phyloP scores from a whole-genome alignment of 169 alveolate genomes.

The Cryptosporidium canis region DNA sequence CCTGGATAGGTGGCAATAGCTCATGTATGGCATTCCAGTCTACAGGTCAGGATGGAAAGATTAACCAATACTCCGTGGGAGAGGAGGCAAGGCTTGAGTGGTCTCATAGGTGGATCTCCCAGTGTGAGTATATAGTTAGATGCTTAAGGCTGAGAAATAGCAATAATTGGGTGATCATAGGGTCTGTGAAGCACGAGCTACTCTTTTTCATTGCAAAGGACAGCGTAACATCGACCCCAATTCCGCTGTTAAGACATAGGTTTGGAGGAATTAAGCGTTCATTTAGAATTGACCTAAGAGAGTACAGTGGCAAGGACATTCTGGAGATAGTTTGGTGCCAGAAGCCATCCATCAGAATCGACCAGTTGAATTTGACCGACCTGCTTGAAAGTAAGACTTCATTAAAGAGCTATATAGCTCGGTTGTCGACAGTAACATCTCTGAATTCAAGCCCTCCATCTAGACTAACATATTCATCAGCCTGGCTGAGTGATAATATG shows the following conservation, averaged over 20 bases:
- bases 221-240: slow-evolving; percentile 1
- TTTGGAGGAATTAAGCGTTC: slow-evolving; percentile 70
- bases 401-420: neutral
- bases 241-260: slow-evolving; percentile 16
- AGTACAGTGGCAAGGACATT: neutral
- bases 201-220: slow-evolving; percentile 14
- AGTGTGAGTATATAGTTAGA: slow-evolving; percentile 48
- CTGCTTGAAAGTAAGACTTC: neutral
- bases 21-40: neutral
- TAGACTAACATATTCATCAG: slow-evolving; percentile 16
- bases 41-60: slow-evolving; percentile 66
- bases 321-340: slow-evolving; percentile 47
- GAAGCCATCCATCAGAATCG: slow-evolving; percentile 41
- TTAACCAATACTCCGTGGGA: neutral
- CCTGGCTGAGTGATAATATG: slow-evolving; percentile 6
- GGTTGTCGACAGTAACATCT: neutral
- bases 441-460: slow-evolving; percentile 43
- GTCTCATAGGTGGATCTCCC: slow-evolving; percentile 23
- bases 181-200: slow-evolving; percentile 41
- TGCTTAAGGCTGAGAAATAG: neutral
- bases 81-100: neutral
- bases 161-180: slow-evolving; percentile 41
- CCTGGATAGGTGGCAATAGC: slow-evolving; percentile 1
- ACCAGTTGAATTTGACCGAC: neutral
- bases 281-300: neutral